Conservation (phyloP, 805 yeast species). For the Yamadazyma tumulicola region DNA sequence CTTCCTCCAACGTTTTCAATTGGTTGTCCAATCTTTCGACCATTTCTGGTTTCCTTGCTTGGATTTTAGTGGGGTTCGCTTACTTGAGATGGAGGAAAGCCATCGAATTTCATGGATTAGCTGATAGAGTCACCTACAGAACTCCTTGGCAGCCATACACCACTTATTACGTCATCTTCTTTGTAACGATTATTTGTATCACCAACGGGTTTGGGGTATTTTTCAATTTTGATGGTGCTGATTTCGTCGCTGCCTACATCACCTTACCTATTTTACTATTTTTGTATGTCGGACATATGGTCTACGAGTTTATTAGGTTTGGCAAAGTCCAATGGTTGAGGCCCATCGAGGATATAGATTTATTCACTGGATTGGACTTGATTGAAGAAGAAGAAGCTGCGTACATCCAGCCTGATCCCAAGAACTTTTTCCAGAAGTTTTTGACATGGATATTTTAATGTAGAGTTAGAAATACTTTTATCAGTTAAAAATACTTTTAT, state of each 20-base stretch:
- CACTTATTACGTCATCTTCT: constrained; percentile 49
- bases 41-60: constrained; percentile 62
- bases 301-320: constrained; percentile 32
- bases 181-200: constrained; percentile 51
- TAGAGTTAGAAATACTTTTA: too few species aligned
- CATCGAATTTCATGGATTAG: constrained; percentile 46
- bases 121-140: constrained; percentile 56
- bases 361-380: constrained; percentile 55
- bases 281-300: constrained; percentile 57
- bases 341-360: constrained; percentile 58
- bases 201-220: constrained; percentile 76
- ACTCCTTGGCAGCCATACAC: constrained; percentile 56
- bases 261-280: constrained; percentile 55
- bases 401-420: constrained; percentile 35
- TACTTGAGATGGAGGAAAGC: constrained; percentile 67
- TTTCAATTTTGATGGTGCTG: constrained; percentile 51
- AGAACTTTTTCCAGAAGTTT: constrained; percentile 38
- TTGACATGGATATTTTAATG: constrained; percentile 44
- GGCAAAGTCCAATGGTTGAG: constrained; percentile 36
- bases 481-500: too few species aligned
- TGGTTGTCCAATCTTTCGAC: constrained; percentile 68
- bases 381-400: constrained; percentile 52
- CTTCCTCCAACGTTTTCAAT: constrained; percentile 51
- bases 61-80: constrained; percentile 53
- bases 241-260: constrained; percentile 70